Conservation (phyloP, 352 stramenopile species). For the Blastocystis sp. region DNA sequence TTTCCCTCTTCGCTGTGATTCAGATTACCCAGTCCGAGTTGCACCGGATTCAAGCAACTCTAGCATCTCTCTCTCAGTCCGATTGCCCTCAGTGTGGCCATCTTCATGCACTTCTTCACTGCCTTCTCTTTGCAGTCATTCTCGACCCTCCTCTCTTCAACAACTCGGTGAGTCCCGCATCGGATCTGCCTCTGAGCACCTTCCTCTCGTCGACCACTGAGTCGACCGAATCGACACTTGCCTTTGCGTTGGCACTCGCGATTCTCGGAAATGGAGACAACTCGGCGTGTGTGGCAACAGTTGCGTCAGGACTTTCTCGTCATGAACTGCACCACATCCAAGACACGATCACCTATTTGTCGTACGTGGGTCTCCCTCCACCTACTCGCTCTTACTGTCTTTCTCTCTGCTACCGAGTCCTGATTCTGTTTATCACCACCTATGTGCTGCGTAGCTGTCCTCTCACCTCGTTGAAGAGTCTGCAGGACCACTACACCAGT, state of each 20-base stretch:
- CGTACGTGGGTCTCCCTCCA: not conserved
- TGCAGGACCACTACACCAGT: not conserved
- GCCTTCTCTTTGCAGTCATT: not conserved
- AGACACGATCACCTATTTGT: not conserved
- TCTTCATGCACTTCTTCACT: not conserved
- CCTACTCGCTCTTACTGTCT: not conserved
- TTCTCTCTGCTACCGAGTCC: not conserved
- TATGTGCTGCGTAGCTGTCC: not conserved
- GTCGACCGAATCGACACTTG: not conserved
- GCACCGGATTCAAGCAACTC: not conserved
- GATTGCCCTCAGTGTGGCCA: not conserved
- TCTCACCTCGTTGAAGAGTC: not conserved
- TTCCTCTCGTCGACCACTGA: not conserved
- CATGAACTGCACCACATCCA: not conserved
- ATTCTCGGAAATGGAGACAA: not conserved
- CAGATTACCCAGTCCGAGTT: not conserved
- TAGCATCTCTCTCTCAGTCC: not conserved
- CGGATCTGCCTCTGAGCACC: not conserved
- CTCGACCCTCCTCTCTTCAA: not conserved
- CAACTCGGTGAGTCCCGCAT: not conserved
- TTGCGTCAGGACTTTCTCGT: not conserved
- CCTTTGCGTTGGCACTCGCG: not conserved
- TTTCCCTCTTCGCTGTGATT: not conserved
- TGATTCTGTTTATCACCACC: not conserved
- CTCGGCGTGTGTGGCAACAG: not conserved